Evolutionary conservation across 441 rosid species (phyloP).

Genomic region (Eutrema salsugineum): DNA sequence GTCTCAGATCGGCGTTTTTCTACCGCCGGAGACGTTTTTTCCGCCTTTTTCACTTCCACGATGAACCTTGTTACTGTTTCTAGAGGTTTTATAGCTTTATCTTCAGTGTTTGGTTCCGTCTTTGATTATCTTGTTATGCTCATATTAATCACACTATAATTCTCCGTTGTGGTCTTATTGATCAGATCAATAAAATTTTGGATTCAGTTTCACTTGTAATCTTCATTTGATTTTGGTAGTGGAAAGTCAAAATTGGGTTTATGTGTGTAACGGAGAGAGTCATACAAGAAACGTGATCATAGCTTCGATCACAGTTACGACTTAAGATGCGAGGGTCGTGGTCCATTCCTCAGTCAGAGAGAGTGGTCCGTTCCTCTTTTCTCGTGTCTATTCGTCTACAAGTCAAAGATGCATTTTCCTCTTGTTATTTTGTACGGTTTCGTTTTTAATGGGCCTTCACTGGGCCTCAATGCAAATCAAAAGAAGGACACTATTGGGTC

Average conservation of each 20-base stretch:
- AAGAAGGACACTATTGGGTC: neutral
- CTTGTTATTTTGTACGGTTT: neutral
- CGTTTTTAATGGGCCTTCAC: neutral
- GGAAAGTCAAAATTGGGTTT: neutral
- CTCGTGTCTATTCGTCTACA: neutral
- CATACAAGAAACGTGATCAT: slow-evolving; percentile 23
- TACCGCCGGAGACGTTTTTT: slow-evolving; percentile 45
- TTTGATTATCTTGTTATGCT: neutral
- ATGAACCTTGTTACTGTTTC: slow-evolving; percentile 36
- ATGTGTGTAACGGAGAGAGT: neutral
- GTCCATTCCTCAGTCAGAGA: neutral
- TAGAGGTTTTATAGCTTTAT: neutral
- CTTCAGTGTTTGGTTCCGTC: neutral
- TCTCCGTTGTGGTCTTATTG: neutral
- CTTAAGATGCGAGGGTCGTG: neutral
- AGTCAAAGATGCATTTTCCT: neutral
- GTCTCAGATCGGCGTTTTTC: slow-evolving; percentile 38
- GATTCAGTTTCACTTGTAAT: neutral
- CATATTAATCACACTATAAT: neutral
- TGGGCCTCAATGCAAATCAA: neutral
- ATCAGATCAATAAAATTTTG: neutral
- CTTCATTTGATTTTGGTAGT: neutral
- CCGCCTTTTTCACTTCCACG: slow-evolving; percentile 25
- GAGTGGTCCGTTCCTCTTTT: slow-evolving; percentile 3
- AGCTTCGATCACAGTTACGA: neutral